Conservation (phyloP, 371 early-diverging fungal species). For the Aphelidium insulamus region DNA sequence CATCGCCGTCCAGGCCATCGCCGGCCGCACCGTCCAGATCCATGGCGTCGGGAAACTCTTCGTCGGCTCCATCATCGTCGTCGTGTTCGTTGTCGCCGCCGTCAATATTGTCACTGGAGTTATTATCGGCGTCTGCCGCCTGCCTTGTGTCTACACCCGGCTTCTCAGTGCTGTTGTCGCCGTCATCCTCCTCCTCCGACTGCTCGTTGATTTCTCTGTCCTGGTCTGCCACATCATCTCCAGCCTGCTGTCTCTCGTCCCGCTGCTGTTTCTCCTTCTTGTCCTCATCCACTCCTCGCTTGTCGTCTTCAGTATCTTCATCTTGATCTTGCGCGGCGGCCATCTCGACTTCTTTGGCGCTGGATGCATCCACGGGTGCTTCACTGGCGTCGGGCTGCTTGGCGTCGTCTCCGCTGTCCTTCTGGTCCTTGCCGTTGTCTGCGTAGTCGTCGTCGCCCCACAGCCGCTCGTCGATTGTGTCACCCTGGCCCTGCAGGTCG, state of each 20-base stretch:
- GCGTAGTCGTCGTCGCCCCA: slow-evolving; percentile 77
- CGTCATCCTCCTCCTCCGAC: slow-evolving; percentile 16
- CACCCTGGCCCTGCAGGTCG: slow-evolving; percentile 42
- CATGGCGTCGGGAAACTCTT: slow-evolving; percentile 23
- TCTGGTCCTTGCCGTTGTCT: slow-evolving; percentile 36
- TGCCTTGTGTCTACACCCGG: slow-evolving; percentile 7
- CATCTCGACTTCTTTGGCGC: slow-evolving; percentile 27
- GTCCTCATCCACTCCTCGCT: slow-evolving; percentile 9
- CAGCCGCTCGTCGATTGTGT: slow-evolving; percentile 87
- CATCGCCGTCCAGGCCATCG: slow-evolving; percentile 14
- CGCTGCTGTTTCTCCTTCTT: slow-evolving; percentile 11
- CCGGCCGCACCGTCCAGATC: slow-evolving; percentile 29
- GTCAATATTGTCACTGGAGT: slow-evolving; percentile 11
- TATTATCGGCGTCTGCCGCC: slow-evolving; percentile 7
- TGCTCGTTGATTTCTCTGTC: slow-evolving; percentile 20
- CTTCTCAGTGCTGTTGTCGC: too few species aligned
- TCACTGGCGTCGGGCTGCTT: slow-evolving; percentile 22
- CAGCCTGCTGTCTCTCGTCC: slow-evolving; percentile 21
- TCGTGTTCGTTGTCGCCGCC: slow-evolving; percentile 17
- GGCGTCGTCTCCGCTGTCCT: slow-evolving; percentile 31
- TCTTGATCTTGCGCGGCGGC: slow-evolving; percentile 16
- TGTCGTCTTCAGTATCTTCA: slow-evolving; percentile 15
- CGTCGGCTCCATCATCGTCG: slow-evolving; percentile 7
- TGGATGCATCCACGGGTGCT: slow-evolving; percentile 38
- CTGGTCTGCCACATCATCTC: slow-evolving; percentile 20